Conservation (phyloP, 768 basidiomycete species). For the Phylloporus scabripes region DNA sequence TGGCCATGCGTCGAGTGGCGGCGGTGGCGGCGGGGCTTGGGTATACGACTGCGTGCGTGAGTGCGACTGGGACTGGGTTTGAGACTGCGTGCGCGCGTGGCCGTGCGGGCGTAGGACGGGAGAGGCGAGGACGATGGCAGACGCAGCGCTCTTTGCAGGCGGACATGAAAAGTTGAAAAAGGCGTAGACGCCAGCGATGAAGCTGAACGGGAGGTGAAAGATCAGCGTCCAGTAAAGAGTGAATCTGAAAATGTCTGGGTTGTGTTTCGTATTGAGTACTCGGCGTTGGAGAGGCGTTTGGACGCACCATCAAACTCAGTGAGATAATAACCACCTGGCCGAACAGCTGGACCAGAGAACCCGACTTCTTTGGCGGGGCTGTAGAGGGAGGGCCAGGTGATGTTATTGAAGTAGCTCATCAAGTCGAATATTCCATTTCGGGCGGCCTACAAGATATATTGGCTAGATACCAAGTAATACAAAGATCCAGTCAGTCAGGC, state of each 20-base stretch:
- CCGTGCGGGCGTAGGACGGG: not conserved
- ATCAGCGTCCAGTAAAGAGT: conserved; percentile 46
- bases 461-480: not conserved
- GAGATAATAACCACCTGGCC: conserved; percentile 34
- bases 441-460: not conserved
- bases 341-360: conserved; percentile 21
- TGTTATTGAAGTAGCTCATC: conserved; percentile 16
- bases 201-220: conserved; percentile 39
- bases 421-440: not conserved
- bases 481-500: not conserved
- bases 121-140: conserved; percentile 3
- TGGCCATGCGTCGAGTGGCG: conserved; percentile 3
- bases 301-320: conserved; percentile 28
- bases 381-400: conserved; percentile 37
- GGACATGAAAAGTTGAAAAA: conserved; percentile 39
- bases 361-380: conserved; percentile 33
- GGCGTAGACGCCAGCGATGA: conserved; percentile 37
- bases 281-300: not conserved
- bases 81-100: conserved; percentile 1
- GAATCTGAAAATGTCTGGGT: conserved; percentile 39
- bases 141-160: conserved; percentile 18
- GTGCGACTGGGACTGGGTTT: not conserved
- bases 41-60: not conserved
- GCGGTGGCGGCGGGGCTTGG: not conserved
- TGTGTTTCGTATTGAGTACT: not conserved